Evolutionary conservation across 1,284 basidiomycete species (phyloP), one percentile per base, ranked within the genome.

Genomic region (Moesziomyces parantarcticus): DNA sequence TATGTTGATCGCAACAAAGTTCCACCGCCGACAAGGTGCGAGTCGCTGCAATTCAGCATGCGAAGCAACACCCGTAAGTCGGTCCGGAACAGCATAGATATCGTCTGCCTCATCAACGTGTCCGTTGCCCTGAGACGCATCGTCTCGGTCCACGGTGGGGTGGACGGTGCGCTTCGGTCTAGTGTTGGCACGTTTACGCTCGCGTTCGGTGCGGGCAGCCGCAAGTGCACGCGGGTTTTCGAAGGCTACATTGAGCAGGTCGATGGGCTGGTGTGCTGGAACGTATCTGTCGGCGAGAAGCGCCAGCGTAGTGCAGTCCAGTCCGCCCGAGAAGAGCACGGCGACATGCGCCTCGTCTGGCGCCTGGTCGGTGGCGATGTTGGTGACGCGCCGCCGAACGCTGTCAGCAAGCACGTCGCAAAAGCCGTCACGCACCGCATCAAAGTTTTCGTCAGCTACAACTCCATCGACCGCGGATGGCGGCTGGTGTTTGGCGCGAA

Each of bases 231-330:
- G 88, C 11, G 93, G 93, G 79, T 97, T 97, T 81, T 97, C 93
- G 75, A 99, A 99, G 0, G 92, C 93, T 4, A 99, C 94, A 78
- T 98, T 99, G 22, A 99, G 86, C 0, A 99, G 86, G 78, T 99
- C 96, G 56, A 99, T 94, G 0, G 93, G 90, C 58, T 83, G 73
- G 3, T 43, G 81, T 94, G 92, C 40, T 87, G 77, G 68, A 4
- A 80, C 46, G 56, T 64, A 57, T 6, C 52, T 50, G 77, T 95
- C 88, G 0, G 93, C 91, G 0, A 98, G 85, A 69, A 89, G 90
- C 0, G 94, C 90, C 1, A 98, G 79, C 23, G 93, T 87, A 0
- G 94, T 91, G 18, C 91, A 98, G 81, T 99, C 96, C 34, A 99
- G 92, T 0, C 96, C 96, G 23, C 96, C 96, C 21, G 94, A 97